Conservation (phyloP, 2,329 filamentous ascomycete species). For the Cryphonectria japonica region DNA sequence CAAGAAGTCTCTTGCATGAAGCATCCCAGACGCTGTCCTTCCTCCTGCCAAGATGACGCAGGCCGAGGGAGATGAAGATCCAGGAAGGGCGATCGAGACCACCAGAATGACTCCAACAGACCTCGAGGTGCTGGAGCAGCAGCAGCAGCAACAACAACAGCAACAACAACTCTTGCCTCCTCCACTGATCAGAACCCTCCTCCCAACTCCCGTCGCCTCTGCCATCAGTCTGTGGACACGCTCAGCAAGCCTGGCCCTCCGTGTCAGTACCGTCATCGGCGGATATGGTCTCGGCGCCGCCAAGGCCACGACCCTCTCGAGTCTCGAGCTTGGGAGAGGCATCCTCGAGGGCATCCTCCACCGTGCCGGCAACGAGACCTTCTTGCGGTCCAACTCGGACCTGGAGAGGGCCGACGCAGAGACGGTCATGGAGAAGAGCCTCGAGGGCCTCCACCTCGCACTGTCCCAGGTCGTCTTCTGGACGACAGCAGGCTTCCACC, state of each 20-base stretch:
- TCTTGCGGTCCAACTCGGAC: slow-evolving; percentile 49
- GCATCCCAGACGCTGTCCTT: background rate
- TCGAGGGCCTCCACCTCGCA: slow-evolving; percentile 60
- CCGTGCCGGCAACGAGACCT: slow-evolving; percentile 55
- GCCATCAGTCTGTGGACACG: slow-evolving; percentile 64
- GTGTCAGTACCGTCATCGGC: slow-evolving; percentile 55
- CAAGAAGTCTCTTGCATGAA: background rate
- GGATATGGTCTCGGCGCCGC: slow-evolving; percentile 57
- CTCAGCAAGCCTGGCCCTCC: slow-evolving; percentile 61
- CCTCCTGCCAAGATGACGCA: slow-evolving; percentile 1
- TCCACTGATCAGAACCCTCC: slow-evolving; percentile 50
- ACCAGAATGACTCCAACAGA: background rate
- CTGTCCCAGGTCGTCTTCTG: slow-evolving; percentile 64
- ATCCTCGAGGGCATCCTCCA: slow-evolving; percentile 59
- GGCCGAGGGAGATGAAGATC: background rate
- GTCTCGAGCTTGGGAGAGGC: slow-evolving; percentile 59
- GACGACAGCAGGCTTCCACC: slow-evolving; percentile 62
- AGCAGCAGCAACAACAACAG: background rate
- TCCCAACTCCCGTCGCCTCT: slow-evolving; percentile 61
- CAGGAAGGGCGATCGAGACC: background rate
- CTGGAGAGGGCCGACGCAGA: slow-evolving; percentile 58
- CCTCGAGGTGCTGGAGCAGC: slow-evolving; percentile 12
- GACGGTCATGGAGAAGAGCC: slow-evolving; percentile 58
- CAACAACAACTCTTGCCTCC: slow-evolving; percentile 18
- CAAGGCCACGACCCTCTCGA: slow-evolving; percentile 59